Percentiles rank a stretch among this genome's conserved stretches.
Conservation (phyloP, 306 rosid species). For the Cucumis cinereus region DNA sequence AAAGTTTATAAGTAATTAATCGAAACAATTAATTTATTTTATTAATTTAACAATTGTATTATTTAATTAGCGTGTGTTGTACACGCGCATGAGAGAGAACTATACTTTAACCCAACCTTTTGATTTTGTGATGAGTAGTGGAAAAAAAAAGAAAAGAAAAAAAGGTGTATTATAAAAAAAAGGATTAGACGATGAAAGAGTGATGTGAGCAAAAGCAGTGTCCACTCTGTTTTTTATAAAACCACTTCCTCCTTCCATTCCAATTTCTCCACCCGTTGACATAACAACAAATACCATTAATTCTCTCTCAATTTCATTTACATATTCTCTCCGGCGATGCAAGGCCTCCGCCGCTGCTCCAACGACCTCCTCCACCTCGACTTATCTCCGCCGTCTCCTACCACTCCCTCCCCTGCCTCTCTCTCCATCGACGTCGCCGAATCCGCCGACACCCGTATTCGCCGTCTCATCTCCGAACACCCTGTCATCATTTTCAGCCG, state of each 20-base stretch:
- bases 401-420: conserved; percentile 23
- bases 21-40: too few relatives aligned
- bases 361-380: conserved; percentile 56
- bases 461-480: conserved; percentile 81
- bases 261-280: conserved; percentile 23
- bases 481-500: conserved; percentile 88
- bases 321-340: conserved; percentile 32
- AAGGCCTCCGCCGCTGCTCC: conserved; percentile 56
- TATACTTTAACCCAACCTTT: background rate
- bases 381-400: conserved; percentile 17
- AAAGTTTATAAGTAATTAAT: too few relatives aligned
- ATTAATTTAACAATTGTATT: too few relatives aligned
- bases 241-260: background rate
- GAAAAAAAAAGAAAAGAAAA: background rate
- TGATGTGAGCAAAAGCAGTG: conserved; percentile 40
- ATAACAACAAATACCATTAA: background rate
- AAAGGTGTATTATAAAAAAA: background rate
- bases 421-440: conserved; percentile 80
- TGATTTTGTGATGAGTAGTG: background rate
- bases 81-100: background rate
- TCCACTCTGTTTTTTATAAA: conserved; percentile 16
- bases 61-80: background rate
- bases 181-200: background rate
- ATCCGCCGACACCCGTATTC: conserved; percentile 62
- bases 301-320: background rate